Conservation (phyloP, 2,329 filamentous ascomycete species). For the Alternaria sp. region DNA sequence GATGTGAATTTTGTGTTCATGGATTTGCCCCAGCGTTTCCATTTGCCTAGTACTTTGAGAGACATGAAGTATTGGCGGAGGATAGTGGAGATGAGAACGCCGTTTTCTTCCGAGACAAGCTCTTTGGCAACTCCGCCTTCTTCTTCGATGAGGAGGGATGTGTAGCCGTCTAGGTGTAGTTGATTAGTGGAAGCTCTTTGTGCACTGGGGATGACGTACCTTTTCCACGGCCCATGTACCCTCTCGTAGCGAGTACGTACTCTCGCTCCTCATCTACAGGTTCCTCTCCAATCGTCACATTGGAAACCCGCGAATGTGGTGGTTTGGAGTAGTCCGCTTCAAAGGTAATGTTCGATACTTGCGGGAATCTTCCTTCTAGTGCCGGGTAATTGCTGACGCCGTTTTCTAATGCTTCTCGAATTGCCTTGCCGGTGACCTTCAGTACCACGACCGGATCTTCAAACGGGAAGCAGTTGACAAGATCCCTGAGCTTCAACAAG, state of each 20-base stretch:
- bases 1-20: conserved; percentile 71
- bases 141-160: conserved; percentile 74
- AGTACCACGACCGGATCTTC: conserved; percentile 88
- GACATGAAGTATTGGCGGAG: conserved; percentile 92
- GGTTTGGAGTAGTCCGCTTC: conserved; percentile 72
- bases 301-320: conserved; percentile 69
- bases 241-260: conserved; percentile 80
- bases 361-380: conserved; percentile 82
- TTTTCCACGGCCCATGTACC: conserved; percentile 89
- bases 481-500: conserved; percentile 77
- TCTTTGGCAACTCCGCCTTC: conserved; percentile 81
- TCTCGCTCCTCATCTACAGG: conserved; percentile 68
- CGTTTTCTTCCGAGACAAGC: conserved; percentile 77
- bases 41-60: conserved; percentile 79
- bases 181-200: conserved; percentile 9
- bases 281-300: conserved; percentile 66
- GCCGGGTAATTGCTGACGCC: conserved; percentile 82
- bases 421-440: conserved; percentile 72
- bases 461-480: conserved; percentile 91
- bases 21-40: conserved; percentile 73
- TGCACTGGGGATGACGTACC: conserved; percentile 19
- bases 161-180: conserved; percentile 70
- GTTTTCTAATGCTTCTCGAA: conserved; percentile 85
- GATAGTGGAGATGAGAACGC: conserved; percentile 84
- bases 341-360: conserved; percentile 84